Base-by-base conservation (phyloP, 1,139 yeast genomes). In the Yamadazyma oceani region DNA sequence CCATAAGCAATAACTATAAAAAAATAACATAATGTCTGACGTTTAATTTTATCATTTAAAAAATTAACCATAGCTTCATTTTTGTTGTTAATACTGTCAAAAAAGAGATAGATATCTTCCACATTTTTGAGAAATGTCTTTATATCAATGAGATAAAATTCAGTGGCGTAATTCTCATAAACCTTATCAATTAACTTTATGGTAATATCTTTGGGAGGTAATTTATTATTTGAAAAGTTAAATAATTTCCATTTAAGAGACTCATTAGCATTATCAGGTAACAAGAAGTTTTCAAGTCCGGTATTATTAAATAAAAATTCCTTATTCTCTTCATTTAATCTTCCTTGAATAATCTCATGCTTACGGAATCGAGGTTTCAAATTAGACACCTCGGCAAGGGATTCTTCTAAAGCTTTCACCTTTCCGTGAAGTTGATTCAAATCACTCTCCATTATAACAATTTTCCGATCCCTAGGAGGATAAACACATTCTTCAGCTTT, bases 371-470 rank as follows among this genome's bases (percentile, higher is more conserved):
- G 29, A 29, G 36, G 24, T 15, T 31, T 15, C 4, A 17, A 12
- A 14, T 31, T 31, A 6, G 34, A 17, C 3, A 27, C 6, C 5
- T 30, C 25, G 15, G 39, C 19, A 24, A 38, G 21, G 17, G 40
- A 6, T 11, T 32, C 37, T 41, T 73, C 76, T 37, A 72, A 55
- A 22, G 55, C 53, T 32, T 55, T 58, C n/a, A 75, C 65, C 22
- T 68, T 57, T 28, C 61, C 64, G 45, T 73, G 73, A 17, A 76
- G 55, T 32, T 59, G 57, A 37, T 69, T 59, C 41, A 75, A 54
- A 33, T 75, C 80, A 39, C 75, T 67, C 54, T 75, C 80, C 66
- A 73, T 63, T 22, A 76, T 64, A 33, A 75, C 72, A 26, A 76
- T 70, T 49, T 75, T 72, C 23, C 81, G 57, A 50, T 75, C 79